A percentile compares a stretch with the other conserved stretches of the same genome.
Evolutionary conservation across 805 yeast genomes (phyloP).

Genomic region (Metschnikowia cerradonensis): DNA sequence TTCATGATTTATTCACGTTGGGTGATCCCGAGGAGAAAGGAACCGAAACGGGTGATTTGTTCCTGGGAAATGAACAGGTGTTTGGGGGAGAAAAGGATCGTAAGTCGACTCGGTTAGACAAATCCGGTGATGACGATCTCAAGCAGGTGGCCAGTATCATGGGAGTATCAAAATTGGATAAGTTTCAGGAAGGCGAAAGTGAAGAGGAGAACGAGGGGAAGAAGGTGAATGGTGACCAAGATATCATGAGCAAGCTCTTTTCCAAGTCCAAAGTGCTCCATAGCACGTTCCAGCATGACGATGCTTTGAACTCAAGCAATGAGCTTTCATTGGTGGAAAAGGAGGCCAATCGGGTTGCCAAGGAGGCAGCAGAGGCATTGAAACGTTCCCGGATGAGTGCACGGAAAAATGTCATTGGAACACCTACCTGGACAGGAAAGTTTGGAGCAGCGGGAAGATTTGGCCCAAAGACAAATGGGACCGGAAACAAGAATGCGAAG

Average conservation of each 20-base stretch:
- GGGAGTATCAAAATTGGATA: conserved; percentile 73
- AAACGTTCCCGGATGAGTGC: conserved; percentile 57
- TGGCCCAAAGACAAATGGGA: background rate
- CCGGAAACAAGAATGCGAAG: too few relatives aligned
- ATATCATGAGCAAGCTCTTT: conserved; percentile 69
- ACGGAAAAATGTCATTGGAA: conserved; percentile 51
- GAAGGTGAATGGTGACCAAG: conserved; percentile 45
- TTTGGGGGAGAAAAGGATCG: conserved; percentile 32
- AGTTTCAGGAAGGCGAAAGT: conserved; percentile 52
- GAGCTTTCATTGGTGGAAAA: conserved; percentile 53
- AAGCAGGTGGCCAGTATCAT: conserved; percentile 55
- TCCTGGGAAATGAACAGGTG: conserved; percentile 44
- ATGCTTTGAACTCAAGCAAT: conserved; percentile 53
- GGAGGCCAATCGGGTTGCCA: conserved; percentile 60
- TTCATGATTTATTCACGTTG: conserved; percentile 82
- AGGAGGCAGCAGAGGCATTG: conserved; percentile 52
- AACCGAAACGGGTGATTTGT: conserved; percentile 65
- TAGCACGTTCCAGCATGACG: conserved; percentile 74
- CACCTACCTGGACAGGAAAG: conserved; percentile 95
- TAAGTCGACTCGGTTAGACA: conserved; percentile 29
- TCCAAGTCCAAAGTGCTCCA: conserved; percentile 63
- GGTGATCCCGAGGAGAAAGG: conserved; percentile 70
- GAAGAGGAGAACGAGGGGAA: conserved; percentile 20
- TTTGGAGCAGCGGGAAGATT: conserved; percentile 74
- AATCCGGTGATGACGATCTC: conserved; percentile 60